phyloP scores from a whole-genome alignment of 768 basidiomycete genomes.

The Psilocybe cyanescens region DNA sequence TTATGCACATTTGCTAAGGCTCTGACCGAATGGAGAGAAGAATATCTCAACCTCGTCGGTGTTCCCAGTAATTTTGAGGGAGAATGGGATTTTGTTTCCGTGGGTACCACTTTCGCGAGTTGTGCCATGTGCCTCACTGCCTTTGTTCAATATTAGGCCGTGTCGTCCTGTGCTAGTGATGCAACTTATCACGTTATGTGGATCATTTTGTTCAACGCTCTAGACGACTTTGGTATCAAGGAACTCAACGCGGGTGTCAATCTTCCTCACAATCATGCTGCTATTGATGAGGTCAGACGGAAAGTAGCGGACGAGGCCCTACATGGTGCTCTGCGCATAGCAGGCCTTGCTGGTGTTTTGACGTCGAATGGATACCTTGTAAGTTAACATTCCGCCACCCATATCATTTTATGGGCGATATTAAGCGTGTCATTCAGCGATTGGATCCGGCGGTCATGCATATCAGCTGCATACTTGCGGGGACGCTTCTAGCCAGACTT shows the following conservation, averaged over 20 bases:
- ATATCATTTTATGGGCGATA: constrained; percentile 2
- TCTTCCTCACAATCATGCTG: constrained; percentile 39
- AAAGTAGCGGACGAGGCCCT: constrained; percentile 82
- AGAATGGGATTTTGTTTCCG: constrained; percentile 88
- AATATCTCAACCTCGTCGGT: constrained; percentile 77
- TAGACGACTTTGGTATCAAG: constrained; percentile 84
- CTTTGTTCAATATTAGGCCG: constrained; percentile 36
- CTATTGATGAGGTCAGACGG: constrained; percentile 66
- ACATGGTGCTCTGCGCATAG: constrained; percentile 85
- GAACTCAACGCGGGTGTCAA: constrained; percentile 58
- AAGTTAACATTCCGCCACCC: constrained; percentile 26
- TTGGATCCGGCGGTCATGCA: constrained; percentile 91
- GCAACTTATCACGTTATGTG: constrained; percentile 93
- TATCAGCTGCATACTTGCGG: constrained; percentile 84
- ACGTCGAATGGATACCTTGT: constrained; percentile 89
- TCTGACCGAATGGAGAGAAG: constrained; percentile 74
- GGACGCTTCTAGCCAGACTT: constrained; percentile 78
- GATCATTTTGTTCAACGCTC: constrained; percentile 80
- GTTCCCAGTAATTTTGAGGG: constrained; percentile 85
- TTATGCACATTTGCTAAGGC: constrained; percentile 57
- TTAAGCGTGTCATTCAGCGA: constrained; percentile 42
- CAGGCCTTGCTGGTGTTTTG: constrained; percentile 86
- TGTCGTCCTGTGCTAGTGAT: constrained; percentile 75
- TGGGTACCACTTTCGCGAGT: constrained; percentile 27
- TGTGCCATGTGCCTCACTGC: constrained; percentile 5